Evolutionary conservation across 2,329 filamentous ascomycete species (phyloP).

Genomic region (Alternaria tenuissima): DNA sequence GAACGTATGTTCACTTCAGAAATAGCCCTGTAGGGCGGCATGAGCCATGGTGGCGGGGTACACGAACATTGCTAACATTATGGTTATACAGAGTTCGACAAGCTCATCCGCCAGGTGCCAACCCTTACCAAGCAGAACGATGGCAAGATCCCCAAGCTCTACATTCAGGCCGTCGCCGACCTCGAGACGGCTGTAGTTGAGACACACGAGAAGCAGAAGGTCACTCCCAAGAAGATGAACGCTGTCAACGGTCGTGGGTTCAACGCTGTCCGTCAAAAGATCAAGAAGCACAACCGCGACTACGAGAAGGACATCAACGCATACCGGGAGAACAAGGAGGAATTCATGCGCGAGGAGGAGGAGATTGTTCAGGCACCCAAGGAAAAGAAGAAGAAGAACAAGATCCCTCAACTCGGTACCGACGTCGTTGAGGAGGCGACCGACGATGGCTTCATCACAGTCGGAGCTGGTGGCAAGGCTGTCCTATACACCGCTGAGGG

Average conservation of each 20-base stretch:
- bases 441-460: conserved; percentile 87
- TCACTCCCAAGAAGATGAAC: conserved; percentile 98
- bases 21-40: neutral
- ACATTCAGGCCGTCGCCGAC: conserved; percentile 91
- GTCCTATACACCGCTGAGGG: conserved; percentile 95
- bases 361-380: conserved; percentile 72
- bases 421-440: conserved; percentile 65
- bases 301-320: conserved; percentile 86
- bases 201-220: conserved; percentile 93
- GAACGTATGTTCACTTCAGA: conserved; percentile 68
- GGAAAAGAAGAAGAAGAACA: conserved; percentile 55
- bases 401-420: conserved; percentile 60
- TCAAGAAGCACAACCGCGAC: conserved; percentile 99
- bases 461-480: conserved; percentile 87
- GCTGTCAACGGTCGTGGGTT: conserved; percentile 91
- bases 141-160: conserved; percentile 84
- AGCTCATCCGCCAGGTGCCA: conserved; percentile 84
- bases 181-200: conserved; percentile 95
- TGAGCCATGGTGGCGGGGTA: conserved; percentile 10
- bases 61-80: conserved; percentile 29
- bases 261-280: conserved; percentile 96
- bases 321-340: conserved; percentile 85
- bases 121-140: conserved; percentile 64
- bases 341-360: conserved; percentile 84
- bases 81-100: conserved; percentile 79